Evolutionary conservation across 495 filamentous ascomycete genomes (phyloP).

Genomic region (Viridothelium virens): DNA sequence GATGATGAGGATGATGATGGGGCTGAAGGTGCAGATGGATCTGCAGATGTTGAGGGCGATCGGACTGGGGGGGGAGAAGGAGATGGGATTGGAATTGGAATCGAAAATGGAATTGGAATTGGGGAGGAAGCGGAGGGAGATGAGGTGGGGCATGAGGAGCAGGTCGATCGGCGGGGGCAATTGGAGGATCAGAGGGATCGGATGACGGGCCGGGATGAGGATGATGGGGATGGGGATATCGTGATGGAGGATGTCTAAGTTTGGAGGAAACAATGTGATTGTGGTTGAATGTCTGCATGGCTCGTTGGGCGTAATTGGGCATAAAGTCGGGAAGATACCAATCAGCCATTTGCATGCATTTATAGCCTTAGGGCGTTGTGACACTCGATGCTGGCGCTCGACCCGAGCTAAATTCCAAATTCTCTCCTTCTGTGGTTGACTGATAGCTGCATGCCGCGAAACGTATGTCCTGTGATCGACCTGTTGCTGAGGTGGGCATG

Average conservation of each 20-base stretch:
- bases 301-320: neutral
- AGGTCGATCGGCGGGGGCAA: neutral
- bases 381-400: neutral
- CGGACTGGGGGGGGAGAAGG: neutral
- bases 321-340: neutral
- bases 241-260: conserved; percentile 1
- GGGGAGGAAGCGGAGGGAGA: conserved; percentile 10
- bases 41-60: neutral
- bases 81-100: no score
- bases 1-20: conserved; percentile 12
- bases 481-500: neutral
- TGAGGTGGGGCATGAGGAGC: conserved; percentile 19
- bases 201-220: conserved; percentile 9
- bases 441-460: neutral
- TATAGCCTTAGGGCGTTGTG: neutral
- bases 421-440: neutral
- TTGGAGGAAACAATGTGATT: neutral
- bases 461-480: neutral
- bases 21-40: conserved; percentile 2
- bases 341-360: neutral
- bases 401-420: neutral
- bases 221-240: neutral
- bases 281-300: neutral
- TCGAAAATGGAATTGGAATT: no score
- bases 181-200: neutral